Evolutionary conservation across 768 basidiomycete species (phyloP), one percentile per base, ranked within the genome.

Genomic region (Dacryopinax primogenitus): DNA sequence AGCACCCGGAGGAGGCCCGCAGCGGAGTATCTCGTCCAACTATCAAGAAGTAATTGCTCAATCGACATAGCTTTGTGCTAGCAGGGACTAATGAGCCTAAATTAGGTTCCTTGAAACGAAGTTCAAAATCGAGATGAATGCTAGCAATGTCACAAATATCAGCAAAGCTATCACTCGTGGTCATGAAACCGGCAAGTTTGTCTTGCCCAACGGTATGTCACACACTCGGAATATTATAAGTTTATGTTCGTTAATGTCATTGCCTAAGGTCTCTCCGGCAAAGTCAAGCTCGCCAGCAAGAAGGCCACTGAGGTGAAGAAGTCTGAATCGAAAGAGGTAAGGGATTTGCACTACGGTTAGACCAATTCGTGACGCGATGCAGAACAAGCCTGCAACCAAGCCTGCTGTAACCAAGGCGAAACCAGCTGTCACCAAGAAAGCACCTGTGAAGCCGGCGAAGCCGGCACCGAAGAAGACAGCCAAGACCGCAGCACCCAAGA

Each of bases 401-500:
- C 36, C 66, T 62, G 64, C 64, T 26, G 39, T 62, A 13, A 36
- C 32, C 34, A 61, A 33, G 63, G 35, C 66, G 35, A 66, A 62
- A 13, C 34, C 36, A 15, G 65, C 30, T 36, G 51, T 41, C n/a
- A 51, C 64, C 28, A 65, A 67, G 64, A 67, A 65, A 35, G 63
- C 63, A 32, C 32, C 62, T 9, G 35, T 41, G 16, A 67, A 67
- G 63, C 33, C 62, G 12, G 35, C 62, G 16, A 67, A 67, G 63
- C 33, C 63, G 2, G 26, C 65, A 7, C 61, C 44, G 32, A 51
- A 68, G 69, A 66, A 73, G 71, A 68, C 71, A 66, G 73, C 65
- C 28, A 62, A 74, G 69, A 64, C 71, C 47, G 41, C 66, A 33
- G 70, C 70, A 33, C 63, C 70, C 65, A 72, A 72, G 69, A 71